Conservation (phyloP, 2,329 filamentous ascomycete genomes). For the Neonectria hederae region DNA sequence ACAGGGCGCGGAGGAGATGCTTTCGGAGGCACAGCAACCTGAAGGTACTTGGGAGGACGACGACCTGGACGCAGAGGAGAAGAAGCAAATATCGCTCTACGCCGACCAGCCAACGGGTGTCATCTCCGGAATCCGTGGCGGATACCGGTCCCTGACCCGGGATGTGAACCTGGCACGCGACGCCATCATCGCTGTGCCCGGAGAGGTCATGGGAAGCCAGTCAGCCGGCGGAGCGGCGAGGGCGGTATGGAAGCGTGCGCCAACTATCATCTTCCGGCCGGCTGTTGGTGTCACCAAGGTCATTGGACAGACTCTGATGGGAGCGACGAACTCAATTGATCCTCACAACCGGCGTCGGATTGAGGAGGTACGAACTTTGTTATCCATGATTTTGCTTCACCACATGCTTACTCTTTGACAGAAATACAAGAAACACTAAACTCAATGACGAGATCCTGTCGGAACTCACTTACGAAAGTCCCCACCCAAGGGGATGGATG, state of each 20-base stretch:
- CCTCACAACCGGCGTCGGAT: constrained; percentile 80
- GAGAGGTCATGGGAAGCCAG: constrained; percentile 86
- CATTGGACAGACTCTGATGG: constrained; percentile 87
- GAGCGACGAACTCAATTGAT: constrained; percentile 92
- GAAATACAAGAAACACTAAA: constrained; percentile 61
- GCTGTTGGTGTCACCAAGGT: constrained; percentile 91
- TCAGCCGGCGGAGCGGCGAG: constrained; percentile 82
- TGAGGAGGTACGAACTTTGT: constrained; percentile 80
- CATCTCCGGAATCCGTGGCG: constrained; percentile 83
- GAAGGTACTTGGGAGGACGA: constrained; percentile 66
- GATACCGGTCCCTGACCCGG: constrained; percentile 82
- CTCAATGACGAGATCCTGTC: neutral
- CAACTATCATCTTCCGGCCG: constrained; percentile 91
- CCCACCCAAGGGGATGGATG: constrained; percentile 11
- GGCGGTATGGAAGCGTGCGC: constrained; percentile 81
- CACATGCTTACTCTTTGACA: constrained; percentile 37
- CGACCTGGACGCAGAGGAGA: constrained; percentile 72
- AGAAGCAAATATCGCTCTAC: constrained; percentile 86
- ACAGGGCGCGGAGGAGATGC: constrained; percentile 85
- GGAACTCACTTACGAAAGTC: constrained; percentile 10
- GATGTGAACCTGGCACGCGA: constrained; percentile 89
- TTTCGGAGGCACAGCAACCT: constrained; percentile 58
- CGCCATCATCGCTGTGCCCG: constrained; percentile 93
- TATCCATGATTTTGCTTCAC: neutral
- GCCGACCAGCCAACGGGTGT: constrained; percentile 94